Evolutionary conservation across 2,329 filamentous ascomycete species (phyloP).

Genomic region (Helicocarpus griseus): DNA sequence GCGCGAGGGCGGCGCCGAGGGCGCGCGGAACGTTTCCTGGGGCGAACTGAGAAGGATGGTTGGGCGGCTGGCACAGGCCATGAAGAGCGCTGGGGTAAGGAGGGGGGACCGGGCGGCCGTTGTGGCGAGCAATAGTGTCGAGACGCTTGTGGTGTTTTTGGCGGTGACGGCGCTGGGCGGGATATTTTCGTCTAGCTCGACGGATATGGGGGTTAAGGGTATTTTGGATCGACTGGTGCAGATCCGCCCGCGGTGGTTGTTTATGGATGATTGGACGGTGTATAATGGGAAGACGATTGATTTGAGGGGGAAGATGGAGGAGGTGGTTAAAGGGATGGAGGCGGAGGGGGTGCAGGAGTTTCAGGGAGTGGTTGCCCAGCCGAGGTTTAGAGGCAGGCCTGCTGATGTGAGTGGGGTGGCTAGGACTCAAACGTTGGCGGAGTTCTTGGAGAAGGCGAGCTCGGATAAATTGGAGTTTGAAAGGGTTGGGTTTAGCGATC

Average conservation of each 20-base stretch:
- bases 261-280: slow-evolving; percentile 69
- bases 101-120: slow-evolving; percentile 67
- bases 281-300: slow-evolving; percentile 72
- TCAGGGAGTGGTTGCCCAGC: slow-evolving; percentile 53
- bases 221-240: slow-evolving; percentile 66
- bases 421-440: slow-evolving; percentile 29
- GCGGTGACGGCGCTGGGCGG: slow-evolving; percentile 62
- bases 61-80: slow-evolving; percentile 52
- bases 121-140: slow-evolving; percentile 64
- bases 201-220: slow-evolving; percentile 74
- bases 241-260: slow-evolving; percentile 68
- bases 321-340: slow-evolving; percentile 55
- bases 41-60: slow-evolving; percentile 52
- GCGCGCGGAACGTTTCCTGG: slow-evolving; percentile 52
- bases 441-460: slow-evolving; percentile 27
- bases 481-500: slow-evolving; percentile 60
- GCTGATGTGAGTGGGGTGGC: slow-evolving; percentile 50
- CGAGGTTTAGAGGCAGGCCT: slow-evolving; percentile 49
- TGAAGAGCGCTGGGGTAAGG: slow-evolving; percentile 55
- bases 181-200: slow-evolving; percentile 65
- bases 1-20: slow-evolving; percentile 28
- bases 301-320: slow-evolving; percentile 60
- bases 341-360: slow-evolving; percentile 49
- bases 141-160: slow-evolving; percentile 62
- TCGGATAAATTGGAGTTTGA: slow-evolving; percentile 43